phyloP scores from a whole-genome alignment of 2,329 filamentous ascomycete genomes.

The Sarocladium brachiariae region DNA sequence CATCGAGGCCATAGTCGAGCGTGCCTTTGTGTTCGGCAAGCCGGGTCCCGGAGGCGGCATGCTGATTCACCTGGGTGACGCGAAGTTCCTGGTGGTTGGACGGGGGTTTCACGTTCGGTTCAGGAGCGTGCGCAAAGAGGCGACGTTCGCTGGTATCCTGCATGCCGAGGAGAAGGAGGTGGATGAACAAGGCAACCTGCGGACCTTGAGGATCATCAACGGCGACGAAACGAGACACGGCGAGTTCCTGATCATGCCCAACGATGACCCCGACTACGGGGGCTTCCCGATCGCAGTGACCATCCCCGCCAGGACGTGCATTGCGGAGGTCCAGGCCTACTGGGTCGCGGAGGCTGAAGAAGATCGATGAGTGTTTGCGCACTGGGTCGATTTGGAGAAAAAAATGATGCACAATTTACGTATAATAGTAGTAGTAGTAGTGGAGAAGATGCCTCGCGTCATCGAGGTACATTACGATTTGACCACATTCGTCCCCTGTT shows the following conservation, averaged over 20 bases:
- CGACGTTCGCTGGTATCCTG: conserved; percentile 32
- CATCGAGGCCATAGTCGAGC: conserved; percentile 29
- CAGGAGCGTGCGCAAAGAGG: conserved; percentile 21
- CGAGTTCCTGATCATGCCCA: conserved; percentile 46
- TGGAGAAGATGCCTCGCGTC: no score
- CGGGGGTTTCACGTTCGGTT: conserved; percentile 31
- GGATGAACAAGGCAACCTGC: conserved; percentile 25
- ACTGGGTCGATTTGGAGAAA: no score
- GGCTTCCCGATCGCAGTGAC: conserved; percentile 49
- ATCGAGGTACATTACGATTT: background rate
- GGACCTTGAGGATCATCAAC: conserved; percentile 27
- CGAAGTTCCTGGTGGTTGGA: conserved; percentile 29
- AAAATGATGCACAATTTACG: no score
- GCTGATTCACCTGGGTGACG: conserved; percentile 28
- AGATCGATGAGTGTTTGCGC: conserved; percentile 13
- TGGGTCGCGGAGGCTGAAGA: conserved; percentile 18
- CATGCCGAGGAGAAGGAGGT: conserved; percentile 27
- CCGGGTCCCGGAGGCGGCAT: conserved; percentile 30
- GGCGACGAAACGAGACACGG: conserved; percentile 38
- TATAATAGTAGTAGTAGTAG: no score
- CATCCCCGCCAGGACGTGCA: conserved; percentile 42
- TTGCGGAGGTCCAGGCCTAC: conserved; percentile 36
- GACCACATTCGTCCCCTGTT: conserved; percentile 11
- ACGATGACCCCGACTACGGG: conserved; percentile 48
- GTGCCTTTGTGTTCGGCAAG: conserved; percentile 34